These are phyloP conservation scores for Ensete glaucum DNA, from an alignment of 176 grass and related monocot genomes.

Conservation along the genomic window DNA sequence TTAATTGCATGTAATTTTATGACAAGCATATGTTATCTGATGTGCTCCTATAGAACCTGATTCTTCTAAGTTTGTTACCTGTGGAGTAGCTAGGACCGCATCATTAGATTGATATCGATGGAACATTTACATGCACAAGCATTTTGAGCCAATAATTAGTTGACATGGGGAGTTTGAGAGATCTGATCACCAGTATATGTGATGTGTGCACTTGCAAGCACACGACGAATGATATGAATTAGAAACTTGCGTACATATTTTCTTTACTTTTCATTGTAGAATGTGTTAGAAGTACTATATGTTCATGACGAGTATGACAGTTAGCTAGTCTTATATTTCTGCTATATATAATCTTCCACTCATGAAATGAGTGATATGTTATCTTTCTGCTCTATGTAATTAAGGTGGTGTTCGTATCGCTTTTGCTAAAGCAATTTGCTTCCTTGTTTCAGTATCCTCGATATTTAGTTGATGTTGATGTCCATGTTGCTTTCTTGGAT, in stretches of 20 bases:
- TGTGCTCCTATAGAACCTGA: not conserved
- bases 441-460: too few species aligned
- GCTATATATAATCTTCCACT: too few species aligned
- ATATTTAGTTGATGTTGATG: too few species aligned
- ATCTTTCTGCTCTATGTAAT: too few species aligned
- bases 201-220: not conserved
- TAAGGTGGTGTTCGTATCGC: too few species aligned
- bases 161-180: not conserved
- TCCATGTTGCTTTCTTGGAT: too few species aligned
- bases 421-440: too few species aligned
- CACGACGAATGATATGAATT: not conserved
- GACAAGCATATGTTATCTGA: not conserved
- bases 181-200: not conserved
- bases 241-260: not conserved
- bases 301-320: too few species aligned
- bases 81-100: not conserved
- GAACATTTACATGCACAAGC: not conserved
- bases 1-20: not conserved
- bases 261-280: too few species aligned
- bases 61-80: not conserved
- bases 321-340: too few species aligned
- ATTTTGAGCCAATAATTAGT: not conserved
- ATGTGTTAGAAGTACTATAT: too few species aligned
- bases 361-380: too few species aligned
- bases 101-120: not conserved